Conservation (phyloP, 805 yeast genomes). For the Zygotorulaspora florentina region DNA sequence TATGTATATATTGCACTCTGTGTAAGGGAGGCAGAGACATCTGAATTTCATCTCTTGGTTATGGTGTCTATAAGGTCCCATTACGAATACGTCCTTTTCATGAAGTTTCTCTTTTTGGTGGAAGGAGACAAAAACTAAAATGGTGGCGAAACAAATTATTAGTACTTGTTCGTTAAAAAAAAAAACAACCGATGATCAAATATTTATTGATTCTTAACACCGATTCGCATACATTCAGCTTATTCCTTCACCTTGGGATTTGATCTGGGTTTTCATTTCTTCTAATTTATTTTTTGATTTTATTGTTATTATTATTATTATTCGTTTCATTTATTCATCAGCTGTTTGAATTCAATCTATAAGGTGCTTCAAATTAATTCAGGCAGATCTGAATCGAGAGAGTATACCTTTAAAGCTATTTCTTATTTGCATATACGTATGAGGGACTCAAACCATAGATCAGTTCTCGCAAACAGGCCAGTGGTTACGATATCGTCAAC, state of each 20-base stretch:
- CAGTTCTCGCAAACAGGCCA: slow-evolving; percentile 76
- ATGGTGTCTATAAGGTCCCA: background rate
- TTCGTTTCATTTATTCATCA: background rate
- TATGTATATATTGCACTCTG: too few species aligned
- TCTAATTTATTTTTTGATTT: background rate
- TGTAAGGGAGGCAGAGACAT: too few species aligned
- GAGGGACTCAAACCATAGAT: slow-evolving; percentile 88
- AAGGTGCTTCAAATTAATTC: too few species aligned
- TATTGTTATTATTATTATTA: background rate
- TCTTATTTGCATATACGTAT: slow-evolving; percentile 34
- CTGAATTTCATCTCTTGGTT: too few species aligned
- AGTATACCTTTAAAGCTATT: background rate
- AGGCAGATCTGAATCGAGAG: too few species aligned
- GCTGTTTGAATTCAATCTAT: too few species aligned
- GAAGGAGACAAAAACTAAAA: background rate
- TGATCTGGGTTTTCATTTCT: background rate
- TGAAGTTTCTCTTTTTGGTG: background rate
- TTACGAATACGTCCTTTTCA: background rate
- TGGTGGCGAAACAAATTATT: background rate
- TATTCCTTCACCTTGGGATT: background rate
- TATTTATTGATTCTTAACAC: background rate
- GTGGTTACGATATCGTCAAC: slow-evolving; percentile 88
- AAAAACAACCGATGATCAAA: background rate
- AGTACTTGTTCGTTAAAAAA: background rate
- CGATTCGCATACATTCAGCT: background rate